Percentiles rank a stretch among this genome's conserved stretches.
phyloP scores from a whole-genome alignment of 1,284 basidiomycete species.

The Cryptococcus sp. region DNA sequence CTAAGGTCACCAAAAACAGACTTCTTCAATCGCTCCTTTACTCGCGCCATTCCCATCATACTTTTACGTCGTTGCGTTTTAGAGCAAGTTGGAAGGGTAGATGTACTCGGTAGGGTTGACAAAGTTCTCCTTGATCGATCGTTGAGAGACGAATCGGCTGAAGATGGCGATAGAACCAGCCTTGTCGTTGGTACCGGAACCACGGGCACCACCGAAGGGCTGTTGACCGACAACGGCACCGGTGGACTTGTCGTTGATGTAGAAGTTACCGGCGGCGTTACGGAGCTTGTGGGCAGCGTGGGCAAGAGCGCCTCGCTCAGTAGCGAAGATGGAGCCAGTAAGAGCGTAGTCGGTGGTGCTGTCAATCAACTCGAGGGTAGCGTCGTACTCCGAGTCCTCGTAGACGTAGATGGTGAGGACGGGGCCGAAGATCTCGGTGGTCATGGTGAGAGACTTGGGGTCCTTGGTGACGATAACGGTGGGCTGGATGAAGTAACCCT shows the following conservation, averaged over 20 bases:
- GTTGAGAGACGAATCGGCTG: slow-evolving; percentile 82
- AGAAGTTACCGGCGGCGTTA: slow-evolving; percentile 73
- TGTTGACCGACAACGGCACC: slow-evolving; percentile 96
- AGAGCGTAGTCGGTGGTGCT: slow-evolving; percentile 84
- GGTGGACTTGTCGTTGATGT: slow-evolving; percentile 90
- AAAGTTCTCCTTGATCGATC: slow-evolving; percentile 97
- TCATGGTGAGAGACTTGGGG: slow-evolving; percentile 86
- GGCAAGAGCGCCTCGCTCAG: slow-evolving; percentile 74
- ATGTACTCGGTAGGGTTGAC: slow-evolving; percentile 71
- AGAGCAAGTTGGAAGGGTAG: slow-evolving; percentile 84
- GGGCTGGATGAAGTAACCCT: slow-evolving; percentile 91
- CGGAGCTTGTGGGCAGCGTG: slow-evolving; percentile 75
- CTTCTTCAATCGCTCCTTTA: too few relatives aligned
- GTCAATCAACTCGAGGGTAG: slow-evolving; percentile 86
- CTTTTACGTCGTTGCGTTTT: slow-evolving; percentile 16
- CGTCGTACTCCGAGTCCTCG: slow-evolving; percentile 79
- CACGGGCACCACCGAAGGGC: slow-evolving; percentile 92
- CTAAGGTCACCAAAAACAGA: not conserved
- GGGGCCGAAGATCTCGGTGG: slow-evolving; percentile 96
- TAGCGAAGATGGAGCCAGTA: slow-evolving; percentile 84
- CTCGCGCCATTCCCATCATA: not conserved
- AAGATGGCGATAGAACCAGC: slow-evolving; percentile 89
- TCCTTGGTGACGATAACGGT: slow-evolving; percentile 94
- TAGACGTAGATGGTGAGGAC: slow-evolving; percentile 88
- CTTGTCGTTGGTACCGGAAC: slow-evolving; percentile 97